Evolutionary conservation across 2,329 filamentous ascomycete genomes (phyloP).

Genomic region (Stromatinia cepivora): DNA sequence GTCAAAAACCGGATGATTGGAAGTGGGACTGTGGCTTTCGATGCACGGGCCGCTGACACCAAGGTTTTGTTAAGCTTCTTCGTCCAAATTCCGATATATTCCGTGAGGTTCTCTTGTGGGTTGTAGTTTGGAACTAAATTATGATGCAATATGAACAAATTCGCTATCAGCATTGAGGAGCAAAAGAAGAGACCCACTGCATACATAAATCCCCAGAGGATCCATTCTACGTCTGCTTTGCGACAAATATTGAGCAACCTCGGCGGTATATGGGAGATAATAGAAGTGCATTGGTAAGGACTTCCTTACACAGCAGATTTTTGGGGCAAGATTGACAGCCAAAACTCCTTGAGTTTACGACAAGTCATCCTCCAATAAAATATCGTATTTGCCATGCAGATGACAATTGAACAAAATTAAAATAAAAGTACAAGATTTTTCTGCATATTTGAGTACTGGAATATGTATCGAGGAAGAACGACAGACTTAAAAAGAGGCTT

Average conservation of each 20-base stretch:
- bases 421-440: background rate
- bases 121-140: background rate
- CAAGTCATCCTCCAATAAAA: background rate
- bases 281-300: background rate
- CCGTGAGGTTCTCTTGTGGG: background rate
- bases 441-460: background rate
- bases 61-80: background rate
- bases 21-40: background rate
- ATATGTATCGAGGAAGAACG: background rate
- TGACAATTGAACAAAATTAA: background rate
- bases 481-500: background rate
- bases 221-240: background rate
- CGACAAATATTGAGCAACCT: slow-evolving; percentile 6
- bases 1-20: background rate
- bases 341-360: slow-evolving; percentile 2
- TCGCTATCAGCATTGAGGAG: background rate
- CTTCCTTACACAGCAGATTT: background rate
- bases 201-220: background rate
- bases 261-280: background rate
- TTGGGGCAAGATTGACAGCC: slow-evolving; percentile 19
- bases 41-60: background rate
- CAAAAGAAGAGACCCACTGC: background rate
- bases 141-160: background rate
- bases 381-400: background rate
- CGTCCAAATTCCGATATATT: too few species aligned